Evolutionary conservation across 345 rosid genomes (phyloP).

Genomic region (Syzygium jambos): DNA sequence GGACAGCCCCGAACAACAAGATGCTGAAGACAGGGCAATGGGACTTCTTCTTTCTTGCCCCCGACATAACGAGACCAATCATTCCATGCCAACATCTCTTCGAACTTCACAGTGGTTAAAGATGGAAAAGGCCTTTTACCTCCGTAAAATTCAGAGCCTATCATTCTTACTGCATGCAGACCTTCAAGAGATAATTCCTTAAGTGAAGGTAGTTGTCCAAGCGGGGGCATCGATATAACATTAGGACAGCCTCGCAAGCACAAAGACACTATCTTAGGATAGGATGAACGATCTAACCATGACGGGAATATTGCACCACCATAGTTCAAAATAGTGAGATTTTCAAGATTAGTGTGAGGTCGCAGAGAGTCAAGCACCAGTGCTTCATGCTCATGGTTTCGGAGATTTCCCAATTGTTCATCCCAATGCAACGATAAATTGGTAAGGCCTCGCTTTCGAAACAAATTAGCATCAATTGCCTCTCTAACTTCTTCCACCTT

Average conservation of each 20-base stretch:
- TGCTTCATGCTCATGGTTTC: accelerated
- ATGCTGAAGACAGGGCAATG: not conserved
- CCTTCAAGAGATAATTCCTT: not conserved
- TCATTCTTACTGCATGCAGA: not conserved
- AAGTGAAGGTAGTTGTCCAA: not conserved
- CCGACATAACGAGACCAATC: no score
- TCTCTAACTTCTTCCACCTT: not conserved
- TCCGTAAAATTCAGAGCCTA: no score
- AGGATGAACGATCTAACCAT: not conserved
- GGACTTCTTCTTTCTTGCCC: not conserved
- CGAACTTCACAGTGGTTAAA: no score
- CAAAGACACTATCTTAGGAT: not conserved
- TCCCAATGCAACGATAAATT: not conserved
- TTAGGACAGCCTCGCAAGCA: not conserved
- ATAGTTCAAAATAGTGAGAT: not conserved
- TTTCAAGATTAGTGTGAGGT: not conserved
- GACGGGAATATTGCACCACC: not conserved
- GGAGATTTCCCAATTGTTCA: not conserved
- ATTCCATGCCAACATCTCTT: no score
- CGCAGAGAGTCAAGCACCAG: not conserved
- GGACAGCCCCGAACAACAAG: not conserved
- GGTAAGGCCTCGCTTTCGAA: not conserved
- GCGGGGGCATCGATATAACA: not conserved
- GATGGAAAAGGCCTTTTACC: no score
- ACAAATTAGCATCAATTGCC: not conserved